phyloP scores from a whole-genome alignment of 306 rosid genomes.

The Ormosia emarginata region DNA sequence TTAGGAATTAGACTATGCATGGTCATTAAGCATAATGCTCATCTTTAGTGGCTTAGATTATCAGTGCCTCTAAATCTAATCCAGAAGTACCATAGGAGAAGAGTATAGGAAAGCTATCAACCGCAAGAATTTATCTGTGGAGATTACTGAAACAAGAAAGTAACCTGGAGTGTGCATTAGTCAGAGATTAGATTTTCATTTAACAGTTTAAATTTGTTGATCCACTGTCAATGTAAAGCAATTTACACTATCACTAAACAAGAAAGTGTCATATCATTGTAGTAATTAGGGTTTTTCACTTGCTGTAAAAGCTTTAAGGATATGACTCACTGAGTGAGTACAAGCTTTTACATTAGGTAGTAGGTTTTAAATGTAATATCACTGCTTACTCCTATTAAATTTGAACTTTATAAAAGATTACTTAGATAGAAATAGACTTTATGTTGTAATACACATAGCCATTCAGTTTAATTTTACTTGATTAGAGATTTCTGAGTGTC shows the following conservation, averaged over 20 bases:
- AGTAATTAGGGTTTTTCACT: neutral
- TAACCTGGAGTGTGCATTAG: neutral
- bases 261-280: neutral
- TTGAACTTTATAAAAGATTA: neutral
- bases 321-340: neutral
- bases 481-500: neutral
- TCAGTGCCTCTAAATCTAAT: neutral
- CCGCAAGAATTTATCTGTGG: neutral
- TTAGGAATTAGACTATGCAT: neutral
- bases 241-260: neutral
- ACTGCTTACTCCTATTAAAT: neutral
- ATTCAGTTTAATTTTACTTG: constrained; percentile 1
- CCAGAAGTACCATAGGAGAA: neutral
- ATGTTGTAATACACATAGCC: neutral
- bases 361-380: neutral
- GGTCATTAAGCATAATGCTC: neutral
- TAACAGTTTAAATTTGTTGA: no score
- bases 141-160: neutral
- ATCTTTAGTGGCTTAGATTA: neutral
- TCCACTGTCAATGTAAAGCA: neutral
- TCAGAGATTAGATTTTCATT: neutral
- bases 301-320: neutral
- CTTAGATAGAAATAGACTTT: neutral
- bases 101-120: neutral
- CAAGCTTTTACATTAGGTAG: neutral